A percentile compares a stretch with the other conserved stretches of the same genome.
Evolutionary conservation across 1,284 basidiomycete species (phyloP).

Genomic region (Moniliella sp.): DNA sequence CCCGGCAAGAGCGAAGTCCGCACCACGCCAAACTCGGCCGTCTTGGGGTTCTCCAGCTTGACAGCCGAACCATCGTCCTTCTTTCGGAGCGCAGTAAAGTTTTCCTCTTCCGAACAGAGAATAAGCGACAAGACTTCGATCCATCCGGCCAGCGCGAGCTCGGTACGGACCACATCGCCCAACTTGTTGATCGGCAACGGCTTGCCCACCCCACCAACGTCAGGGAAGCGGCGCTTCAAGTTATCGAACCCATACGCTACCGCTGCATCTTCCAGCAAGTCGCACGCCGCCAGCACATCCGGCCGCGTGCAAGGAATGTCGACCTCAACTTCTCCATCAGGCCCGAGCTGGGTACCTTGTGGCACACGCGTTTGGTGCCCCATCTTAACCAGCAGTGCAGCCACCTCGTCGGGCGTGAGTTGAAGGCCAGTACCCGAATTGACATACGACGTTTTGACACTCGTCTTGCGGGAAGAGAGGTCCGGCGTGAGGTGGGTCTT

Average conservation of each 20-base stretch:
- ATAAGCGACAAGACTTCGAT: conserved; percentile 82
- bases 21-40: conserved; percentile 90
- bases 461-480: conserved; percentile 49
- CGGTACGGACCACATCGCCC: conserved; percentile 62
- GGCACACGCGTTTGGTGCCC: conserved; percentile 21
- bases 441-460: conserved; percentile 68
- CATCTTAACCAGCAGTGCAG: conserved; percentile 55
- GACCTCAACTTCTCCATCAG: conserved; percentile 49
- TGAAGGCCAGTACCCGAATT: conserved; percentile 78
- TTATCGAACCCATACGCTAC: conserved; percentile 97
- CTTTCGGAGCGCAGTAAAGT: conserved; percentile 76
- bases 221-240: conserved; percentile 68
- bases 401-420: conserved; percentile 45
- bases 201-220: conserved; percentile 84
- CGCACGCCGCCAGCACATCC: conserved; percentile 91
- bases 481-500: conserved; percentile 57
- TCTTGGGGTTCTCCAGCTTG: conserved; percentile 85
- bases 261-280: conserved; percentile 92
- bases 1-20: conserved; percentile 84
- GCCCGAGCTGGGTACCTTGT: conserved; percentile 17
- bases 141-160: conserved; percentile 89
- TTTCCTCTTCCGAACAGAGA: conserved; percentile 94
- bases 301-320: conserved; percentile 72
- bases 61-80: conserved; percentile 61
- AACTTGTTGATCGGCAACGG: conserved; percentile 74